Base-by-base conservation (phyloP, 2,329 filamentous ascomycete genomes). In the Calonectria crousiana region DNA sequence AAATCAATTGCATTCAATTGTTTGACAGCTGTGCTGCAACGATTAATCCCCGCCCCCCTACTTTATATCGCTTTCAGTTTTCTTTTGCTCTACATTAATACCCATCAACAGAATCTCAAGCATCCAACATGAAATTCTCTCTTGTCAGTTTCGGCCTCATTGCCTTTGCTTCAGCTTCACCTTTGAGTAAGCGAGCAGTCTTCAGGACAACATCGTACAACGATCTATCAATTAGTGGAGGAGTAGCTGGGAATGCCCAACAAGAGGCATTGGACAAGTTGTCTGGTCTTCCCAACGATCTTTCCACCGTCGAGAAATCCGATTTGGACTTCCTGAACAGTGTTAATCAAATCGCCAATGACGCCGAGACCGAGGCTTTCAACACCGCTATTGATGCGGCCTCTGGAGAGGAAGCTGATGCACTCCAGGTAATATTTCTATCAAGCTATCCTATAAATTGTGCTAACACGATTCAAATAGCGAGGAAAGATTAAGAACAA, bases 401-500 rank as follows among this genome's bases (percentile, higher is more conserved):
- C 0, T 82, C 79, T 13, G 88, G 87, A 13, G 85, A 83, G 60
- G 86, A 83, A 49, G 88, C 86, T 3, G 85, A 85, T 28, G 88
- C 89, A 65, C 85, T 91, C 16, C 83, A 89, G 83, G 86, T 85
- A 79, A 44, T 76, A n/a, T 10, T 4, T 18, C 4, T 2, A 3
- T 2, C 4, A 10, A 16, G 10, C 6, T 0, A 44, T 16, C 28
- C 9, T 34, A 11, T 23, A 1, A 0, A 6, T 1, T 2, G 14
- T 51, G 16, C 68, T 79, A 32, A 75, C 38, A 32, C 6, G 1
- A 28, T 13, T 32, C 10, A 47, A 60, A 5, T 69, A 88, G 86
- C 85, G 86, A 68, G 89, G 89, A 79, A 91, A 91, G 84, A 91
- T 88, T 74, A 90, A 90, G 87, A 91, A 91, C 86, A 91, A 91